Conservation (phyloP, 2,329 filamentous ascomycete genomes). For the Alternaria gansuensis region DNA sequence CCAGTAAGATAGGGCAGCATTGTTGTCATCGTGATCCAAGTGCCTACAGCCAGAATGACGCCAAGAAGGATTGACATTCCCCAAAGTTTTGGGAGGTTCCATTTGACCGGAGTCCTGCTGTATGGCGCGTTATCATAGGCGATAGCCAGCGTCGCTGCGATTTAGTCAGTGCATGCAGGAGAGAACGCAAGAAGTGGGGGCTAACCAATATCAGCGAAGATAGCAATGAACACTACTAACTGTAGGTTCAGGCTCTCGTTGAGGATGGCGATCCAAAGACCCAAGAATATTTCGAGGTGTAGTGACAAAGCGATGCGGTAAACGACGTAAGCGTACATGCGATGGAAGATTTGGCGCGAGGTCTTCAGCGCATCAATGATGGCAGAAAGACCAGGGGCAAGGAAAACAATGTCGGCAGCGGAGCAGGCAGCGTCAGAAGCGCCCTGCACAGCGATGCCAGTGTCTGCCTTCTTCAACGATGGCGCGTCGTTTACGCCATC, state of each 20-base stretch:
- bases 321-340: slow-evolving; percentile 95
- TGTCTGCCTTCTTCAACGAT: slow-evolving; percentile 94
- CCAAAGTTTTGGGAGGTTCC: slow-evolving; percentile 94
- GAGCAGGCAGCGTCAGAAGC: slow-evolving; percentile 90
- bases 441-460: slow-evolving; percentile 93
- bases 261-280: slow-evolving; percentile 88
- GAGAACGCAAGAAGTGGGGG: background rate
- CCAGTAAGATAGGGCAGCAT: slow-evolving; percentile 67
- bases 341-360: slow-evolving; percentile 93
- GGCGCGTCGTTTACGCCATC: slow-evolving; percentile 95
- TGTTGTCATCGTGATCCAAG: slow-evolving; percentile 88
- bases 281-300: slow-evolving; percentile 90
- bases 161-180: background rate
- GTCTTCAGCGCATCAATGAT: slow-evolving; percentile 95
- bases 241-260: slow-evolving; percentile 86
- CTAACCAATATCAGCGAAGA: slow-evolving; percentile 80
- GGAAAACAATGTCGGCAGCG: slow-evolving; percentile 92
- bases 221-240: slow-evolving; percentile 91
- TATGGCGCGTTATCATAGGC: slow-evolving; percentile 93
- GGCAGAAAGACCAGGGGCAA: slow-evolving; percentile 87
- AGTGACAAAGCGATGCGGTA: slow-evolving; percentile 94
- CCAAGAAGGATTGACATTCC: slow-evolving; percentile 88
- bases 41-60: slow-evolving; percentile 80
- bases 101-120: slow-evolving; percentile 87
- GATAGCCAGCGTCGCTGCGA: slow-evolving; percentile 79